phyloP scores from a whole-genome alignment of 2,329 filamentous ascomycete species.

The Boeremia exigua region DNA sequence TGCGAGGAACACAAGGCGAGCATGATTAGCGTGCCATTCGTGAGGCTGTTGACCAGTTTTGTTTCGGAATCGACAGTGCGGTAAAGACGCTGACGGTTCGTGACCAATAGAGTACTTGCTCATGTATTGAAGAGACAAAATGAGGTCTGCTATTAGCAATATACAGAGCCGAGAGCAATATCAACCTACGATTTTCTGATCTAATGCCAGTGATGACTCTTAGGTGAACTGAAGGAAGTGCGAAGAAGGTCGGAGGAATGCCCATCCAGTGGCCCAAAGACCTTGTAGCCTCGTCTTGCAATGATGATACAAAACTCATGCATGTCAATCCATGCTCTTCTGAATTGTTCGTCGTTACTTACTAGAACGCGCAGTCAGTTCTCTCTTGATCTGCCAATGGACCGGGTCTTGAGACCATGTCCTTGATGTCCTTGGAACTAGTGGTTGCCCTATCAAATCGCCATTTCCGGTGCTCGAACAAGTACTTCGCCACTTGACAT shows the following conservation, averaged over 20 bases:
- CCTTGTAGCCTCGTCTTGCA: slow-evolving; percentile 17
- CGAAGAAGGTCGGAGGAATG: slow-evolving; percentile 17
- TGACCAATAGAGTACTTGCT: background rate
- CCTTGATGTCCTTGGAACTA: background rate
- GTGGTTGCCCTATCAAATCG: slow-evolving; percentile 1
- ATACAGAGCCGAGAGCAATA: background rate
- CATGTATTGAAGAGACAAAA: slow-evolving; percentile 5
- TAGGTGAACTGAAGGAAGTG: background rate
- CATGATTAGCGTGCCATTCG: slow-evolving; percentile 4
- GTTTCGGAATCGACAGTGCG: background rate
- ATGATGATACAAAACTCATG: slow-evolving; percentile 7
- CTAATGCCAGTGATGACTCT: background rate
- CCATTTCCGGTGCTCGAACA: background rate
- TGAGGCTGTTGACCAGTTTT: background rate
- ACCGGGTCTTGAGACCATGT: background rate
- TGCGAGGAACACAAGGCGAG: slow-evolving; percentile 1
- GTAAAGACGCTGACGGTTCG: background rate
- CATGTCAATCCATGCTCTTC: background rate
- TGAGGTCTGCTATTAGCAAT: background rate
- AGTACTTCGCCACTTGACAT: slow-evolving; percentile 4
- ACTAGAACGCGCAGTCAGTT: background rate
- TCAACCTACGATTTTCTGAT: background rate
- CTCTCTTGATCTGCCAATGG: background rate
- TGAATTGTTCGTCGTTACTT: background rate
- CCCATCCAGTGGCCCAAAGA: slow-evolving; percentile 10